These are phyloP conservation scores for Podospora appendiculata DNA, from an alignment of 495 filamentous ascomycete species.

Conservation along the genomic window DNA sequence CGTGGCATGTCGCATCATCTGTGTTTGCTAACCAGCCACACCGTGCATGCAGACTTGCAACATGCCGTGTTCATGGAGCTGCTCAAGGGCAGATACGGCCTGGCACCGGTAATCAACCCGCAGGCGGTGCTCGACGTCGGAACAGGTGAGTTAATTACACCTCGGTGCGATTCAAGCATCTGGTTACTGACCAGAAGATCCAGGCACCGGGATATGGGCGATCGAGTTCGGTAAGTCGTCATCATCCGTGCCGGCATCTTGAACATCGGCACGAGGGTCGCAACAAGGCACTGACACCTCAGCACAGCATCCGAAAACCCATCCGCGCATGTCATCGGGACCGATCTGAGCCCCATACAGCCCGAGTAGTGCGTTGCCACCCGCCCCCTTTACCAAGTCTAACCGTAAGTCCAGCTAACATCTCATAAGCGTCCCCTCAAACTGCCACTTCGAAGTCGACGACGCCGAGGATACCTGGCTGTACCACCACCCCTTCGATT, in stretches of 20 bases:
- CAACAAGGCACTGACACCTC: no score
- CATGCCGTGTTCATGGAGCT: conserved; percentile 37
- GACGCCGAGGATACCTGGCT: conserved; percentile 46
- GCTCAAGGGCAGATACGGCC: conserved; percentile 32
- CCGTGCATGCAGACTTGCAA: conserved; percentile 34
- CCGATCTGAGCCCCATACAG: conserved; percentile 42
- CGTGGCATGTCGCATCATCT: background rate
- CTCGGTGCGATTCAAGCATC: background rate
- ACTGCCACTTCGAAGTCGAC: conserved; percentile 41
- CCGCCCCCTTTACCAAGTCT: background rate
- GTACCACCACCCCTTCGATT: conserved; percentile 37
- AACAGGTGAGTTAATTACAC: conserved; percentile 19
- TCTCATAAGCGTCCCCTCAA: conserved; percentile 32
- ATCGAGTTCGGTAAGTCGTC: conserved; percentile 30
- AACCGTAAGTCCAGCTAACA: background rate
- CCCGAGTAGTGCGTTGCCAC: conserved; percentile 13
- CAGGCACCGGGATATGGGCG: conserved; percentile 37
- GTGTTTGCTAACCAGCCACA: background rate
- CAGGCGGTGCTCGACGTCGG: conserved; percentile 36
- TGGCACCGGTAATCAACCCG: conserved; percentile 33
- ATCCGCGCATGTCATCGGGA: conserved; percentile 26
- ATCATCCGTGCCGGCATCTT: background rate
- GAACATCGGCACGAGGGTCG: no score
- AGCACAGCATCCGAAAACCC: conserved; percentile 14
- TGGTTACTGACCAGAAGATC: background rate